Conservation (phyloP, 306 rosid genomes). For the Gillenia trifoliata region DNA sequence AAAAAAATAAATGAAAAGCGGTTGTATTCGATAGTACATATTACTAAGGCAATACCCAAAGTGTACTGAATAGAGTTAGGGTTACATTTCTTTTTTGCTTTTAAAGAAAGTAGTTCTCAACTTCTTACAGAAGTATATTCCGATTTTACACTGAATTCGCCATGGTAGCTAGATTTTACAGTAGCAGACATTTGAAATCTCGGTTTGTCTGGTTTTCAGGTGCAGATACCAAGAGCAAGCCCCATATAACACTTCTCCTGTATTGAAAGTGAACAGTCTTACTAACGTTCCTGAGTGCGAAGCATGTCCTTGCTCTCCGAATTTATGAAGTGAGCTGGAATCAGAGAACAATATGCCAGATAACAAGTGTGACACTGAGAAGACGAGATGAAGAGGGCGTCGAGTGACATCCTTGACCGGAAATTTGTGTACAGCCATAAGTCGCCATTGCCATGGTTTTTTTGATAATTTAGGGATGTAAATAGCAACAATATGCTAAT, state of each 20-base stretch:
- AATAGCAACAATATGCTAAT: constrained; percentile 35
- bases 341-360: constrained; percentile 9
- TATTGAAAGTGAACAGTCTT: constrained; percentile 8
- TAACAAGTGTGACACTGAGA: constrained; percentile 15
- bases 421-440: constrained; percentile 27
- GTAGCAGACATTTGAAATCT: not conserved
- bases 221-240: constrained; percentile 73
- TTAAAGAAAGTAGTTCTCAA: not conserved
- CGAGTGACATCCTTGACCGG: constrained; percentile 29
- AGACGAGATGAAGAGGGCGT: constrained; percentile 21
- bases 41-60: too few relatives aligned
- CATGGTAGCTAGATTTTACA: not conserved
- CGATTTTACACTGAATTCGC: not conserved
- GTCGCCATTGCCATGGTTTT: constrained; percentile 28
- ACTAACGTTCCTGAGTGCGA: constrained; percentile 17
- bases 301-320: constrained; percentile 22
- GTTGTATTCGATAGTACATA: too few relatives aligned
- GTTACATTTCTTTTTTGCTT: not conserved
- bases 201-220: not conserved
- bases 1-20: too few relatives aligned
- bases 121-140: too few relatives aligned
- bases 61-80: not conserved
- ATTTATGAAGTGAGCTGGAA: constrained; percentile 23
- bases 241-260: constrained; percentile 41
- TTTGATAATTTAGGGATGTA: constrained; percentile 40